Conservation (phyloP, 352 stramenopile species). For the Phytophthora ramorum region DNA sequence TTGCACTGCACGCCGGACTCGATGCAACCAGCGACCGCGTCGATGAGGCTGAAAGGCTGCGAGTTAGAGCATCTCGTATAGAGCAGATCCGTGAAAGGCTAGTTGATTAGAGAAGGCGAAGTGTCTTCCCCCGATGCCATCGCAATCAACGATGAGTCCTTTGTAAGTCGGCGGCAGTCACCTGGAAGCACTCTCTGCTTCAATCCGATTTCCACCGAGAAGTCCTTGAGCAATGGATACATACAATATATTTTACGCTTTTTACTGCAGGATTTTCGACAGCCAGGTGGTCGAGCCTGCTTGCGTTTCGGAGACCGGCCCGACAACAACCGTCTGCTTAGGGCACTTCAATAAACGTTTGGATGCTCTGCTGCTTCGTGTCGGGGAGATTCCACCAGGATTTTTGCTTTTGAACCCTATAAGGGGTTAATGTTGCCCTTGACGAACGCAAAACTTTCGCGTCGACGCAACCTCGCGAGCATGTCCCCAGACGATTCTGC, state of each 20-base stretch:
- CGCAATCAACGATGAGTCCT: too few relatives aligned
- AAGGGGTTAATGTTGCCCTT: not conserved
- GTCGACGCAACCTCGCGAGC: slow-evolving; percentile 1
- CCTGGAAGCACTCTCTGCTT: too few relatives aligned
- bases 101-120: too few relatives aligned
- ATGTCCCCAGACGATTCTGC: slow-evolving; percentile 5
- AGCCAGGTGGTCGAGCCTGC: not conserved
- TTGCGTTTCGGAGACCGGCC: slow-evolving; percentile 5
- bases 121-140: too few relatives aligned
- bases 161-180: too few relatives aligned
- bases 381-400: not conserved
- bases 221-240: not conserved
- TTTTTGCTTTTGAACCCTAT: too few relatives aligned
- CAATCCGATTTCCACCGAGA: not conserved
- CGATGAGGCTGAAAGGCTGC: too few relatives aligned
- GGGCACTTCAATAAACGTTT: slow-evolving; percentile 7
- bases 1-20: too few relatives aligned
- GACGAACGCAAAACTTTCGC: slow-evolving; percentile 15
- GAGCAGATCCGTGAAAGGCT: too few relatives aligned
- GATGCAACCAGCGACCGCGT: too few relatives aligned
- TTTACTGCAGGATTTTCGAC: not conserved
- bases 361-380: not conserved
- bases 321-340: slow-evolving; percentile 1
- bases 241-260: too few relatives aligned
- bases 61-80: too few relatives aligned